Evolutionary conservation across 2,329 filamentous ascomycete genomes (phyloP).

Genomic region (Arthrinium puccinioides): DNA sequence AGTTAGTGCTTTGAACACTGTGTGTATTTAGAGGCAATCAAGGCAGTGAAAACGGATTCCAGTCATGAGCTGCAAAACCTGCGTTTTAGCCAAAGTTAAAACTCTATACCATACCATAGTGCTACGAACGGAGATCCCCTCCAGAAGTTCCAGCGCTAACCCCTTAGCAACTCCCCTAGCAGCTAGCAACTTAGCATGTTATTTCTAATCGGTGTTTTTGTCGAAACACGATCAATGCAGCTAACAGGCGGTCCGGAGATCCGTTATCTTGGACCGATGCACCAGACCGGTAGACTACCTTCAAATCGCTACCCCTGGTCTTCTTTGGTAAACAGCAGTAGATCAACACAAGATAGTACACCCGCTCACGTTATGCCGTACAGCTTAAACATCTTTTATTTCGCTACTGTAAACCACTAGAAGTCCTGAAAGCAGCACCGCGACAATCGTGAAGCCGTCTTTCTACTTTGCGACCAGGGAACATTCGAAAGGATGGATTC

Average conservation of each 20-base stretch:
- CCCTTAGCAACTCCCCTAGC: background rate
- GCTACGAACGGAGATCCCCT: background rate
- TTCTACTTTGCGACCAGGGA: background rate
- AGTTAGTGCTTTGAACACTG: background rate
- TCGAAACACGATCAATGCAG: background rate
- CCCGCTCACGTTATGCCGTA: background rate
- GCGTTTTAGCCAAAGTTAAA: background rate
- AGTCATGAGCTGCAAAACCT: background rate
- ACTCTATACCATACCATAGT: background rate
- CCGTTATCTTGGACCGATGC: no score
- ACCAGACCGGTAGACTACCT: no score
- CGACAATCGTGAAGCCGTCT: background rate
- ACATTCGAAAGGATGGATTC: background rate
- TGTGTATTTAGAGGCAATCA: background rate
- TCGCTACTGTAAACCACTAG: background rate
- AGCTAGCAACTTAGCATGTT: background rate
- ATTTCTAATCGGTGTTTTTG: background rate
- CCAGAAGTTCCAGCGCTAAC: background rate
- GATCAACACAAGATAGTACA: background rate
- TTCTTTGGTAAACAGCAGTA: background rate
- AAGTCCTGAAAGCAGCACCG: background rate
- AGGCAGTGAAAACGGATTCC: background rate
- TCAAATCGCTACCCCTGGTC: background rate
- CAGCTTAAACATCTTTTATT: background rate
- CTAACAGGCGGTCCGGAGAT: no score